Percentiles rank a stretch among this genome's conserved stretches.
These are phyloP conservation scores for Eucalyptus erythrocorys DNA, from an alignment of 345 rosid genomes.

Conservation along the genomic window DNA sequence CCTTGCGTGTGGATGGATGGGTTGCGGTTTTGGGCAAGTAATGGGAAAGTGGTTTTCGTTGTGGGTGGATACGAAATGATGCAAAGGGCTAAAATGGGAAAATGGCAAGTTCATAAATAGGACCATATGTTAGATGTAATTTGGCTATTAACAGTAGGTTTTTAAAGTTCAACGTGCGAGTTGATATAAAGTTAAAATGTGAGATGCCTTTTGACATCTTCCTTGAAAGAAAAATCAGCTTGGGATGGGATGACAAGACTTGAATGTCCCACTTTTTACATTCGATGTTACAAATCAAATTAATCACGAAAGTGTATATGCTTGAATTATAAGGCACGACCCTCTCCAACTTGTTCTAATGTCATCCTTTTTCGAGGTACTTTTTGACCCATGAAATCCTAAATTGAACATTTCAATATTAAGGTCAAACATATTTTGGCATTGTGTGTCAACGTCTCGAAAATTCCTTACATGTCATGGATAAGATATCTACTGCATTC, in stretches of 20 bases:
- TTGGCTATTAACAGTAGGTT: not conserved
- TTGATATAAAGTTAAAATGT: not conserved
- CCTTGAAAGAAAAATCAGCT: not conserved
- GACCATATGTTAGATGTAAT: not conserved
- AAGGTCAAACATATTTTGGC: not conserved
- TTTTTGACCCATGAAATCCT: not conserved
- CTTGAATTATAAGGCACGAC: not conserved
- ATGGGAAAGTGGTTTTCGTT: not conserved
- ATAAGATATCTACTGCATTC: not conserved
- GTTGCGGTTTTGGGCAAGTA: too few species aligned
- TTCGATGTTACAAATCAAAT: accelerated
- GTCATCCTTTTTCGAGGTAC: not conserved
- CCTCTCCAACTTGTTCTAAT: not conserved
- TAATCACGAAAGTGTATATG: not conserved
- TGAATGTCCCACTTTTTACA: not conserved
- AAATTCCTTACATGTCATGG: not conserved
- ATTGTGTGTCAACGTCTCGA: too few species aligned
- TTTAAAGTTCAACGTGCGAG: too few species aligned
- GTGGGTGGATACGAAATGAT: not conserved
- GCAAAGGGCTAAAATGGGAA: not conserved
- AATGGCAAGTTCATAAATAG: not conserved
- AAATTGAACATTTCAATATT: not conserved
- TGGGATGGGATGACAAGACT: not conserved
- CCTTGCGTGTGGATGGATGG: too few species aligned
- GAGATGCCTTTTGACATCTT: not conserved